Base-by-base conservation (phyloP, 306 rosid genomes). In the Lotus japonicus region DNA sequence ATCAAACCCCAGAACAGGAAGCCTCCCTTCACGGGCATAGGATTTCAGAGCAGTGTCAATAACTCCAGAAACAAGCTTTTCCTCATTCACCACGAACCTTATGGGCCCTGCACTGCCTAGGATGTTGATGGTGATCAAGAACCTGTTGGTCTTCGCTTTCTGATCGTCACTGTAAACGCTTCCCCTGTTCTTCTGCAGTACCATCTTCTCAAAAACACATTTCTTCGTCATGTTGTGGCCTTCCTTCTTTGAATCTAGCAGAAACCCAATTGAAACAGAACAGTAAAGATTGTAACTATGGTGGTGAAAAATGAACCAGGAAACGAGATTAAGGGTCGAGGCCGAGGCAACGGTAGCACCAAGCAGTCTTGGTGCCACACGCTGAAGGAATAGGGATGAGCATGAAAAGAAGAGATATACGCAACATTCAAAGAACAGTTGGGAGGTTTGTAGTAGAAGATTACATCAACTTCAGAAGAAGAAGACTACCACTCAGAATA, bases 81-180 rank as follows among this genome's bases (percentile, higher is more conserved):
- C 68, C 81, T 89, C 89, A 23, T 70, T 81, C 35, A 87, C 96
- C 31, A 92, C 92, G 23, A 89, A 89, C 4, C 96, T 85, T 77
- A 92, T 72, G 12, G 96, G 98, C 12, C 98, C 98, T 5, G 96
- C 86, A 55, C 98, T 92, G 12, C 98, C 96, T 8, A 82, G 51
- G 43, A 89, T 86, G 28, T 83, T 92, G 26, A 92, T 73, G 39
- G 77, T 89, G n/a, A 92, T 72, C 86, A 92, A 63, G 31, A 92
- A 76, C 88, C 96, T 79, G 2, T 80, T 56, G 18, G 5, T 44
- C 76, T 39, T 75, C 19, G n/a, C 9, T 1, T 49, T 58, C 45
- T 68, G 49, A 9, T 48, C 62, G 12, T 17, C 58, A 1, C 13
- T 17, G 6, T 43, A 2, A 3, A 2, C 9, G n/a, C 12, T 64